Conservation (phyloP, 2,329 filamentous ascomycete genomes). For the Penicillium sp. region DNA sequence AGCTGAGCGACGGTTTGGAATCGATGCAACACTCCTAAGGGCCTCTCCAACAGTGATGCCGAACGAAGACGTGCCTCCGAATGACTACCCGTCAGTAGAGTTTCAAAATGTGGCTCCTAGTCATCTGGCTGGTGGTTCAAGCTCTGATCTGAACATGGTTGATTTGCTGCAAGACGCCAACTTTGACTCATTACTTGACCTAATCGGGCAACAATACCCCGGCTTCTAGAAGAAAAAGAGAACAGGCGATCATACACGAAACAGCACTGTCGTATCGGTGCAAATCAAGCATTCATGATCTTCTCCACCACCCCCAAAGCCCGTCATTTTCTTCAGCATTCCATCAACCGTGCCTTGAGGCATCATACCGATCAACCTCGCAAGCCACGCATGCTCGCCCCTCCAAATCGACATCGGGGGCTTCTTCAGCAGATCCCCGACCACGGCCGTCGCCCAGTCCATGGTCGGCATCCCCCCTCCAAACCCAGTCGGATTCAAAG, state of each 20-base stretch:
- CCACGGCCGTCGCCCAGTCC: conserved; percentile 1
- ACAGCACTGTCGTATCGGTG: too few species aligned
- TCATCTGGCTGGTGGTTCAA: conserved; percentile 16
- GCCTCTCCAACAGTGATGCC: too few species aligned
- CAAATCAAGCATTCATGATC: conserved; percentile 4
- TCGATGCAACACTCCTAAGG: too few species aligned
- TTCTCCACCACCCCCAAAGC: conserved; percentile 3
- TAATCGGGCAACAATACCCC: conserved; percentile 34
- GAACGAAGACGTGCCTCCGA: neutral
- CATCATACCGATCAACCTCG: conserved; percentile 1
- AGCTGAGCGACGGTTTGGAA: neutral
- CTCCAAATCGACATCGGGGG: conserved; percentile 1
- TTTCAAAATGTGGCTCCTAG: conserved; percentile 8
- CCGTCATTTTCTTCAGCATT: conserved; percentile 4
- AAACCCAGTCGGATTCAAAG: neutral
- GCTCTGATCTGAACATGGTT: conserved; percentile 33
- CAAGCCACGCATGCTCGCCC: conserved; percentile 4
- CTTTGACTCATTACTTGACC: conserved; percentile 33
- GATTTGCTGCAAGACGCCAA: conserved; percentile 34
- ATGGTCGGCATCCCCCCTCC: neutral
- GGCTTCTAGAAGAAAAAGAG: conserved; percentile 20
- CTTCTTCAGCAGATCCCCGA: conserved; percentile 2
- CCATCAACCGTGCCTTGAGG: neutral
- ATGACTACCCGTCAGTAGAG: conserved; percentile 2
- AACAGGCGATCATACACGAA: too few species aligned